Evolutionary conservation across 2,329 filamentous ascomycete genomes (phyloP).

Genomic region (Arthrobotrys entomopaga): DNA sequence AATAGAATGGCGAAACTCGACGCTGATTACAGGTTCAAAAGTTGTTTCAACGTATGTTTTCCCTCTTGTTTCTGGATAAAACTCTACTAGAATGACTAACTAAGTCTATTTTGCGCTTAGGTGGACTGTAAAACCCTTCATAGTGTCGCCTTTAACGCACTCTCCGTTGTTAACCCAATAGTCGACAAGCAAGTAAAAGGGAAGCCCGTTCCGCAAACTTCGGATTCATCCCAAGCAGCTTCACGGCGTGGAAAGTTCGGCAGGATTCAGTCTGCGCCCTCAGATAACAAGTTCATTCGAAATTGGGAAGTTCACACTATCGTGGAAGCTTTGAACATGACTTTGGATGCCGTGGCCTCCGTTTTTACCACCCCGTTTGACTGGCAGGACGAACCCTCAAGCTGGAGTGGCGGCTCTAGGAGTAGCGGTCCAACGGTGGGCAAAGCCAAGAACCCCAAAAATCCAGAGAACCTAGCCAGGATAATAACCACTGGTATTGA

Average conservation of each 20-base stretch:
- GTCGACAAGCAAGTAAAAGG: conserved; percentile 36
- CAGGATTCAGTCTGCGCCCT: conserved; percentile 43
- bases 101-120: conserved; percentile 11
- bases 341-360: conserved; percentile 15
- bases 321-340: conserved; percentile 29
- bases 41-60: conserved; percentile 35
- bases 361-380: conserved; percentile 46
- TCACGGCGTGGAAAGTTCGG: conserved; percentile 38
- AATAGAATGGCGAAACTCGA: conserved; percentile 44
- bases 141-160: conserved; percentile 48
- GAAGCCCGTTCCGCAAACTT: neutral
- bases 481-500: conserved; percentile 44
- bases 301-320: conserved; percentile 40
- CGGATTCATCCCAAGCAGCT: neutral
- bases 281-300: conserved; percentile 39
- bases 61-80: neutral
- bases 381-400: conserved; percentile 19
- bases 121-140: conserved; percentile 54
- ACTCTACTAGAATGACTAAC: neutral
- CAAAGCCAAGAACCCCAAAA: conserved; percentile 30
- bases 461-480: conserved; percentile 41
- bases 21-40: conserved; percentile 40
- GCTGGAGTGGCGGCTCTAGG: neutral
- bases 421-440: conserved; percentile 17
- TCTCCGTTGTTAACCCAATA: conserved; percentile 41